Percentiles rank a stretch among this genome's conserved stretches.
phyloP scores from a whole-genome alignment of 1,284 basidiomycete species.

The Melanopsichium pennsylvanicum region DNA sequence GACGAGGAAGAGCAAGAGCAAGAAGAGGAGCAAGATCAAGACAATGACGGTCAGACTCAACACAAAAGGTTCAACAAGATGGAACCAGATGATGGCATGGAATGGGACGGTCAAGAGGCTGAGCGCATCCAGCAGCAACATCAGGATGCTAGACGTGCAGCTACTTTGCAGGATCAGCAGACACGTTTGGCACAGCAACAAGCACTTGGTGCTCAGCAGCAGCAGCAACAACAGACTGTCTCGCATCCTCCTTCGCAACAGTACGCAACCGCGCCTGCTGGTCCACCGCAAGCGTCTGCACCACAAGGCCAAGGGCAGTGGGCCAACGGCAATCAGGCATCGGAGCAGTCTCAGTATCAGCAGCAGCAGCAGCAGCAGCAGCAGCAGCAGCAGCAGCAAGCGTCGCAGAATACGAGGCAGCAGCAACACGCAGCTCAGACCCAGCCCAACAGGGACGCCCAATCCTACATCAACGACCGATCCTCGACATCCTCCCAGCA shows the following conservation, averaged over 20 bases:
- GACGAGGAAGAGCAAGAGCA: slow-evolving; percentile 28
- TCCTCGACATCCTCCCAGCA: slow-evolving; percentile 26
- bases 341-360: slow-evolving; percentile 25
- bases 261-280: slow-evolving; percentile 5
- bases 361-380: slow-evolving; percentile 57
- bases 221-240: slow-evolving; percentile 11
- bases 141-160: slow-evolving; percentile 19
- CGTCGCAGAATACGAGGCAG: slow-evolving; percentile 30
- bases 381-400: slow-evolving; percentile 38
- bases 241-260: slow-evolving; percentile 29
- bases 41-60: slow-evolving; percentile 2
- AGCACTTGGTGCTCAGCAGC: slow-evolving; percentile 13
- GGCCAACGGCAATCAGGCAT: not conserved
- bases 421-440: slow-evolving; percentile 11
- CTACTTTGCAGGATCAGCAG: slow-evolving; percentile 17
- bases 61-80: slow-evolving; percentile 58
- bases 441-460: slow-evolving; percentile 9
- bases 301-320: slow-evolving; percentile 7
- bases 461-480: slow-evolving; percentile 16
- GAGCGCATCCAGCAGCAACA: slow-evolving; percentile 63
- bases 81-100: slow-evolving; percentile 70
- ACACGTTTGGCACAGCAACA: slow-evolving; percentile 29
- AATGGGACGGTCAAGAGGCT: slow-evolving; percentile 68
- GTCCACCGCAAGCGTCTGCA: slow-evolving; percentile 11
- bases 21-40: slow-evolving; percentile 7